Percentiles rank a stretch among this genome's conserved stretches.
Evolutionary conservation across 129 eudicot species (phyloP).

Genomic region (Lonicera japonica): DNA sequence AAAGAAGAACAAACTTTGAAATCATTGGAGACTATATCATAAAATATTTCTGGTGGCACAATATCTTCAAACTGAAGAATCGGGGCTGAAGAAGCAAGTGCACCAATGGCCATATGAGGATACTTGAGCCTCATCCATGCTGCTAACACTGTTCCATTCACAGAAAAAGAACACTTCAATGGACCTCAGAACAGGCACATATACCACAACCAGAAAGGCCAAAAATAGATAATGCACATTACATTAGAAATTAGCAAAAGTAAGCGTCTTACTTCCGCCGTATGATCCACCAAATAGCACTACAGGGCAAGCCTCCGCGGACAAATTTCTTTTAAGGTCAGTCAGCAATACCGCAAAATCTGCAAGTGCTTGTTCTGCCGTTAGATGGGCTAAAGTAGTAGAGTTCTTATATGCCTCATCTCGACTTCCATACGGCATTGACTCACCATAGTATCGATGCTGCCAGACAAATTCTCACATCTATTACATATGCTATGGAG

Average conservation of each 20-base stretch:
- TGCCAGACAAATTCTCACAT: slow-evolving; percentile 25
- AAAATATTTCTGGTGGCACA: slow-evolving; percentile 73
- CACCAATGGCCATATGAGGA: slow-evolving; percentile 85
- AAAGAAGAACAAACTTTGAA: slow-evolving; percentile 51
- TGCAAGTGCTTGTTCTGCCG: slow-evolving; percentile 88
- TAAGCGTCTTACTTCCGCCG: slow-evolving; percentile 76
- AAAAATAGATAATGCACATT: neutral
- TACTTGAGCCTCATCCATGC: slow-evolving; percentile 97
- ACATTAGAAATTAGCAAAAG: neutral
- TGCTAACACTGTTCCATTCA: slow-evolving; percentile 66
- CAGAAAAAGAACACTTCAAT: neutral
- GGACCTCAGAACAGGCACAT: neutral
- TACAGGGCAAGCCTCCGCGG: slow-evolving; percentile 88
- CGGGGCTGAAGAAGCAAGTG: slow-evolving; percentile 94
- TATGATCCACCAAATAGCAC: slow-evolving; percentile 96
- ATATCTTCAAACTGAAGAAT: slow-evolving; percentile 90
- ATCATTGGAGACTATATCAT: slow-evolving; percentile 71
- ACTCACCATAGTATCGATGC: slow-evolving; percentile 95
- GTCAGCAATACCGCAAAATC: slow-evolving; percentile 80
- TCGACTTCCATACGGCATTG: slow-evolving; percentile 71
- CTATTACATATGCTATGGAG: neutral
- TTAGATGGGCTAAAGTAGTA: slow-evolving; percentile 58
- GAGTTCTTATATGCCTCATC: slow-evolving; percentile 74
- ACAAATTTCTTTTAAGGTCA: slow-evolving; percentile 66
- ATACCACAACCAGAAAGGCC: neutral